Percentiles rank a stretch among this genome's conserved stretches.
These are phyloP conservation scores for Phytophthora palmivora DNA, from an alignment of 352 stramenopile genomes.

Conservation along the genomic window DNA sequence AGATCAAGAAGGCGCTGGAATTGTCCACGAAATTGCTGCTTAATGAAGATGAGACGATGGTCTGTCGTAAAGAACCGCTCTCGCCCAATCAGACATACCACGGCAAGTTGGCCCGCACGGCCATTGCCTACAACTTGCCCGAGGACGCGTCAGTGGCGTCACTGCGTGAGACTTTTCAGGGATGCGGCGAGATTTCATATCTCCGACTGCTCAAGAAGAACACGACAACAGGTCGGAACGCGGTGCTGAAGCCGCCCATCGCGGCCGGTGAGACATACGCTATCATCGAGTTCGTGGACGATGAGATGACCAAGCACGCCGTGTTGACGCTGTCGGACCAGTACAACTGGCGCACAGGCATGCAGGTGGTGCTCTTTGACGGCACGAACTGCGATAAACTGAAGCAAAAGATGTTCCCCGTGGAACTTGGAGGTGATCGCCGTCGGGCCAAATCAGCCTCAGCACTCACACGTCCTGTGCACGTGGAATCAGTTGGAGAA, in stretches of 20 bases:
- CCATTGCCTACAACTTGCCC: slow-evolving; percentile 88
- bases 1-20: slow-evolving; percentile 84
- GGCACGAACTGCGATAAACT: slow-evolving; percentile 90
- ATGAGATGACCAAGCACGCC: slow-evolving; percentile 91
- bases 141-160: slow-evolving; percentile 88
- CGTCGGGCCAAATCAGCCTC: slow-evolving; percentile 84
- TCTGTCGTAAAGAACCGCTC: slow-evolving; percentile 87
- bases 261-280: slow-evolving; percentile 87
- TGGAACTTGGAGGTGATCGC: slow-evolving; percentile 74
- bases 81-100: slow-evolving; percentile 86
- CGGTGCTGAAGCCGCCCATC: slow-evolving; percentile 89
- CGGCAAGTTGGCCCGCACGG: slow-evolving; percentile 83
- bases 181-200: slow-evolving; percentile 87
- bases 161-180: slow-evolving; percentile 85
- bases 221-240: slow-evolving; percentile 85
- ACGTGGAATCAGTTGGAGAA: slow-evolving; percentile 86
- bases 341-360: slow-evolving; percentile 89
- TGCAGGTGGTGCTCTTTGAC: slow-evolving; percentile 91
- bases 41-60: slow-evolving; percentile 84
- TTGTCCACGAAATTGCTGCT: slow-evolving; percentile 87
- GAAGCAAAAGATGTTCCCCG: slow-evolving; percentile 91
- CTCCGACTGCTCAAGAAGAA: slow-evolving; percentile 91
- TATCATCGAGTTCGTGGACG: slow-evolving; percentile 90
- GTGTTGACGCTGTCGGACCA: slow-evolving; percentile 87
- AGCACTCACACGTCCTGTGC: slow-evolving; percentile 69